phyloP scores from a whole-genome alignment of 768 basidiomycete genomes.

The Termitomyces sp. region DNA sequence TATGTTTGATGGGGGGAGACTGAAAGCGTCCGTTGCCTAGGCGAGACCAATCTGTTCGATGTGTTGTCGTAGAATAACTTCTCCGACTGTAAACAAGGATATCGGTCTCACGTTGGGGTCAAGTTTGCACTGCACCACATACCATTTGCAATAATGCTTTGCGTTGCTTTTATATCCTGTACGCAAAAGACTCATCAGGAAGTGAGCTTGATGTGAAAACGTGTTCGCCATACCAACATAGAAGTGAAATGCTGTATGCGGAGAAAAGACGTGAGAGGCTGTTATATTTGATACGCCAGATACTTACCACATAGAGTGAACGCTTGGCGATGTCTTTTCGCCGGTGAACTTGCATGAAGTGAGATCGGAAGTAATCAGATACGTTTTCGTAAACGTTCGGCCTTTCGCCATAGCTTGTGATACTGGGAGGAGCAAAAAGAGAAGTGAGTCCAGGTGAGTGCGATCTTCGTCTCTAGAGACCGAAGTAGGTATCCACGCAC shows the following conservation, averaged over 20 bases:
- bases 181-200: background rate
- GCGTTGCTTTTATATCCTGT: conserved; percentile 66
- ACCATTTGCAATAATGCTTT: conserved; percentile 63
- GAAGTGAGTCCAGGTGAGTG: background rate
- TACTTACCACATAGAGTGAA: conserved; percentile 61
- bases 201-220: background rate
- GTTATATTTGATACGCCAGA: background rate
- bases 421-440: conserved; percentile 35
- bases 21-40: conserved; percentile 14
- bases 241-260: conserved; percentile 71
- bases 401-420: conserved; percentile 73
- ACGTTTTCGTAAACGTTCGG: conserved; percentile 69
- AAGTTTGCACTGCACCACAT: conserved; percentile 14
- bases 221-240: conserved; percentile 49
- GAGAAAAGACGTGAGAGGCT: background rate
- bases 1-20: background rate
- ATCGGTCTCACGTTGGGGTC: background rate
- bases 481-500: conserved; percentile 39
- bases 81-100: conserved; percentile 44
- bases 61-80: conserved; percentile 65
- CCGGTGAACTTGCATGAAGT: conserved; percentile 74
- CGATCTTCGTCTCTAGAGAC: background rate
- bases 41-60: conserved; percentile 50
- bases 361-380: conserved; percentile 79
- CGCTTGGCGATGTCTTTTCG: conserved; percentile 58